A percentile compares a stretch with the other conserved stretches of the same genome.
phyloP scores from a whole-genome alignment of 768 basidiomycete species.

The Podaxis sp. region DNA sequence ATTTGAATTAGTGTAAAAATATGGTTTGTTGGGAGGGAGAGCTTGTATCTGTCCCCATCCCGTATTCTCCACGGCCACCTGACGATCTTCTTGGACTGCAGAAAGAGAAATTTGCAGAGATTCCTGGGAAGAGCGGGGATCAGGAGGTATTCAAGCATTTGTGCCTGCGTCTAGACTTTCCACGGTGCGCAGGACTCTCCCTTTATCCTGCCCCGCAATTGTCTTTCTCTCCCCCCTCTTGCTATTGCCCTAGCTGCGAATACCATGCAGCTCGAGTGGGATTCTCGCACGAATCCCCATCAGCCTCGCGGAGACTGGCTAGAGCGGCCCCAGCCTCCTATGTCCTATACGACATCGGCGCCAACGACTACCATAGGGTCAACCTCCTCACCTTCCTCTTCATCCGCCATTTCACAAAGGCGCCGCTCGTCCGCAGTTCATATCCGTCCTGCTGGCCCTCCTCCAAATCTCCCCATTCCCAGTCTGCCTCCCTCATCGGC shows the following conservation, averaged over 20 bases:
- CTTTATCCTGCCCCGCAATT: background rate
- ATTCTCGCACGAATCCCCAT: conserved; percentile 26
- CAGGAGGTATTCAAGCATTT: background rate
- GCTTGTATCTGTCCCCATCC: background rate
- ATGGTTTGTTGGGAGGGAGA: background rate
- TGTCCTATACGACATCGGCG: conserved; percentile 27
- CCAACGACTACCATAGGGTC: conserved; percentile 20
- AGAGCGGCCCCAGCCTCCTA: conserved; percentile 25
- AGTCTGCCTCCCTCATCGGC: conserved; percentile 43
- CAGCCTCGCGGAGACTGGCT: conserved; percentile 31
- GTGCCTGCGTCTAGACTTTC: background rate
- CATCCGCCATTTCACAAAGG: conserved; percentile 39
- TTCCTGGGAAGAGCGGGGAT: background rate
- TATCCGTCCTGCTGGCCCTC: conserved; percentile 63
- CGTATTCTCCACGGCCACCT: background rate
- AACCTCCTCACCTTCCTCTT: conserved; percentile 1
- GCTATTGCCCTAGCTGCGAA: background rate
- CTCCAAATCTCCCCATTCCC: conserved; percentile 73
- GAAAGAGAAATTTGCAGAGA: background rate
- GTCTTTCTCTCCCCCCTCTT: background rate
- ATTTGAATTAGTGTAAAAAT: background rate
- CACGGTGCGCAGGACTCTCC: background rate
- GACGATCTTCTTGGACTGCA: background rate
- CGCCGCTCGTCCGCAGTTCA: conserved; percentile 68
- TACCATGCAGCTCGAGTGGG: conserved; percentile 37